Percentiles rank a stretch among this genome's conserved stretches.
Conservation (phyloP, 2,329 filamentous ascomycete species). For the Fusarium luffae region DNA sequence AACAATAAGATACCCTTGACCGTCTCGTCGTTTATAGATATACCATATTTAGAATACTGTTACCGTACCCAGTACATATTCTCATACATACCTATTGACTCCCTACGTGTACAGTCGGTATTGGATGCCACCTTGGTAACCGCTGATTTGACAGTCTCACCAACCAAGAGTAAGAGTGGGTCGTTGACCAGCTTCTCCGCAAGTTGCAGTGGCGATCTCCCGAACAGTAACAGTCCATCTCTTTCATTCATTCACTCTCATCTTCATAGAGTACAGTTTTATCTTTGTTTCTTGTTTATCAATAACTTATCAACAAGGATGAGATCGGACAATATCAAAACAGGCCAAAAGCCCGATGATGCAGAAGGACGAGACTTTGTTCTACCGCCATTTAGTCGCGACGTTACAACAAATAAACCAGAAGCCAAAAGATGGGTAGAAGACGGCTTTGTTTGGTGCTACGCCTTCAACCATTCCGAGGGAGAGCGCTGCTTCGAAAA, state of each 20-base stretch:
- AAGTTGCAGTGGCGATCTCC: constrained; percentile 32
- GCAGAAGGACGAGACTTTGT: constrained; percentile 31
- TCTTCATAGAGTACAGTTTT: neutral
- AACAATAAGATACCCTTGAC: neutral
- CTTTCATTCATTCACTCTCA: neutral
- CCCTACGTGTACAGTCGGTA: constrained; percentile 19
- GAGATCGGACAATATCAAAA: neutral
- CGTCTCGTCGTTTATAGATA: neutral
- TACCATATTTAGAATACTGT: neutral
- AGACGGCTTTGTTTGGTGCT: constrained; percentile 74
- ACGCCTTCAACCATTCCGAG: constrained; percentile 78
- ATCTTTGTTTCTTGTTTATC: neutral
- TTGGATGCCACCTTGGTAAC: constrained; percentile 16
- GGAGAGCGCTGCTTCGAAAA: constrained; percentile 69
- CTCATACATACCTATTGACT: neutral
- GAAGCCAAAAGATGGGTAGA: constrained; percentile 72
- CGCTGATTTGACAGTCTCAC: constrained; percentile 38
- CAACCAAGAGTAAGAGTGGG: constrained; percentile 37
- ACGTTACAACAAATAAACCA: constrained; percentile 62
- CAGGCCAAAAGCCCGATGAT: constrained; percentile 7
- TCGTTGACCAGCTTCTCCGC: constrained; percentile 31
- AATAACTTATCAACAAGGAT: neutral
- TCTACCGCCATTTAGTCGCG: constrained; percentile 50
- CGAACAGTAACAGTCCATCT: constrained; percentile 8
- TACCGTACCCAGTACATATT: neutral